A percentile compares a stretch with the other conserved stretches of the same genome.
phyloP scores from a whole-genome alignment of 2,329 filamentous ascomycete genomes.

The Epichloe hybrida region DNA sequence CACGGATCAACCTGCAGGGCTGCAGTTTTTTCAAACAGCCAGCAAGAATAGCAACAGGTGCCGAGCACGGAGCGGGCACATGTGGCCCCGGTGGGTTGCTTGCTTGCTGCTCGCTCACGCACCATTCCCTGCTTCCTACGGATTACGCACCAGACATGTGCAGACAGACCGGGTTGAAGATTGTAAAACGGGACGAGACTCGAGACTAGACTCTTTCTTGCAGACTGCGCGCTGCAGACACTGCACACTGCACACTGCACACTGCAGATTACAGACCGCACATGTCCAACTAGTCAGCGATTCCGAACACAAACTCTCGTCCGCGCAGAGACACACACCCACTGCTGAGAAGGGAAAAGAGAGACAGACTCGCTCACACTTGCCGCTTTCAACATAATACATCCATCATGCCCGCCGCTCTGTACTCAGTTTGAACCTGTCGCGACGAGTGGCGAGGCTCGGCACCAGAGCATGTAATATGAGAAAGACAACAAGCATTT shows the following conservation, averaged over 20 bases:
- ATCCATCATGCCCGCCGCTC: background rate
- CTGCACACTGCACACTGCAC: background rate
- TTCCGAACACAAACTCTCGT: constrained; percentile 2
- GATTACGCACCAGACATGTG: background rate
- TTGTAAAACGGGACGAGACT: background rate
- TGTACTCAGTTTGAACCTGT: background rate
- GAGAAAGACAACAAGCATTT: constrained; percentile 2
- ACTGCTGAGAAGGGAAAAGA: background rate
- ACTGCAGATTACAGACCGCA: background rate
- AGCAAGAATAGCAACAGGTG: background rate
- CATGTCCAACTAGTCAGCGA: background rate
- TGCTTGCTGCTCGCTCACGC: background rate
- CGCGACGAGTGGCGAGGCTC: constrained; percentile 3
- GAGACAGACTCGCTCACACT: background rate
- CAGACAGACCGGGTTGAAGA: background rate
- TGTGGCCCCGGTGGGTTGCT: no score
- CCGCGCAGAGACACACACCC: constrained; percentile 1
- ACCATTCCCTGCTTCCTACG: background rate
- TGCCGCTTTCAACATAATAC: background rate
- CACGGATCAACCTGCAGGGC: background rate
- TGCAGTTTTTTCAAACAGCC: background rate
- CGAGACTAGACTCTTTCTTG: background rate
- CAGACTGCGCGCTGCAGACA: background rate
- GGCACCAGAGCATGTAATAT: constrained; percentile 2
- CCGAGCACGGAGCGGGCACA: background rate